Conservation (phyloP, 1,284 basidiomycete species). For the Heterobasidion occidentale region DNA sequence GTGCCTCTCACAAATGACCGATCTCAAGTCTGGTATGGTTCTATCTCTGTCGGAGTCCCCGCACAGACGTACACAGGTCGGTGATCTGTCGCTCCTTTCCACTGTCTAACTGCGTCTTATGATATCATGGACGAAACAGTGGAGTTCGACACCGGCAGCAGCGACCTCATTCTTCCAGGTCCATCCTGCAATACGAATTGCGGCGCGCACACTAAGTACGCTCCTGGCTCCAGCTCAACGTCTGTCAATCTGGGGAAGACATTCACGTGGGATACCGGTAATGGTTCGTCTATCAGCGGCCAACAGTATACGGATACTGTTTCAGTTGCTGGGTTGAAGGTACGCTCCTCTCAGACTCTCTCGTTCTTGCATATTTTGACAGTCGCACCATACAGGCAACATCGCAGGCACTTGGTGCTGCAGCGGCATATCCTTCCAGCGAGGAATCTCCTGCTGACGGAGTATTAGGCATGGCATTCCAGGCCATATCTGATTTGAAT, state of each 20-base stretch:
- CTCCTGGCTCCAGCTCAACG: constrained; percentile 27
- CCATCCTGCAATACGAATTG: constrained; percentile 19
- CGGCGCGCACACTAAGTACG: constrained; percentile 23
- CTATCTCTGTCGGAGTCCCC: constrained; percentile 20
- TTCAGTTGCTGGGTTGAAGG: constrained; percentile 20
- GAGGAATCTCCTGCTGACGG: constrained; percentile 14
- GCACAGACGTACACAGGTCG: constrained; percentile 14
- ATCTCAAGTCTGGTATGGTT: constrained; percentile 18
- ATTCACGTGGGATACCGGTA: constrained; percentile 46
- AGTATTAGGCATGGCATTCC: constrained; percentile 24
- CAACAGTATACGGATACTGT: constrained; percentile 45
- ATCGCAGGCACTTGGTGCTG: constrained; percentile 22
- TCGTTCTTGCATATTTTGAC: constrained; percentile 13
- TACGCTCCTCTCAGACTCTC: constrained; percentile 14
- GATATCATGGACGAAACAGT: constrained; percentile 11
- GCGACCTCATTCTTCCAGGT: constrained; percentile 18
- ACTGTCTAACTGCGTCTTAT: neutral
- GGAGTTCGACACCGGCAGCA: constrained; percentile 28
- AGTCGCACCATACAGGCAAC: constrained; percentile 10
- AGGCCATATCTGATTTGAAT: constrained; percentile 20
- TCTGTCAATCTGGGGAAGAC: constrained; percentile 19
- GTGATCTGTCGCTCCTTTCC: neutral
- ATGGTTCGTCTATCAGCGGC: constrained; percentile 45
- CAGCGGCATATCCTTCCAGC: constrained; percentile 19
- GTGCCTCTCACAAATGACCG: constrained; percentile 11